phyloP scores from a whole-genome alignment of 2,329 filamentous ascomycete genomes.

The Atkinsonella hypoxylon region DNA sequence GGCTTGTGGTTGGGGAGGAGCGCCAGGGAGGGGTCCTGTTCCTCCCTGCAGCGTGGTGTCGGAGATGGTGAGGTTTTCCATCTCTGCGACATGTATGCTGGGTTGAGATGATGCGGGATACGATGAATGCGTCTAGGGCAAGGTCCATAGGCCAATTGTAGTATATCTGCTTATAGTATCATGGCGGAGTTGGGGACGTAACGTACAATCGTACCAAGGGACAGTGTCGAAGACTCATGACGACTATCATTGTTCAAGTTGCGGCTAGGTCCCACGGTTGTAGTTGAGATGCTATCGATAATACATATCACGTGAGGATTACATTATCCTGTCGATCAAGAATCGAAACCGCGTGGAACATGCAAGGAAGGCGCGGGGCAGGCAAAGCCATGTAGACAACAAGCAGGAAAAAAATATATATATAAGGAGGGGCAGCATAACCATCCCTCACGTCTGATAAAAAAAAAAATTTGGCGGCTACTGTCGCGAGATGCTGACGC shows the following conservation, averaged over 20 bases:
- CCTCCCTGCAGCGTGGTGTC: conserved; percentile 33
- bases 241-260: neutral
- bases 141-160: neutral
- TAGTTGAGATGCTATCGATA: conserved; percentile 5
- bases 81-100: conserved; percentile 20
- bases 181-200: neutral
- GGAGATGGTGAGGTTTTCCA: conserved; percentile 43
- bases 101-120: conserved; percentile 5
- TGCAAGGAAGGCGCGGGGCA: conserved; percentile 5
- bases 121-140: neutral
- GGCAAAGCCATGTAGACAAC: neutral
- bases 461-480: neutral
- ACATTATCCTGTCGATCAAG: neutral
- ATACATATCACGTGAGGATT: neutral
- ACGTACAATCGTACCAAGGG: neutral
- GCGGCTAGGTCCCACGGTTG: neutral
- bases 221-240: neutral
- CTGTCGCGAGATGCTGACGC: neutral
- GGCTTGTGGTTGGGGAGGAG: conserved; percentile 25
- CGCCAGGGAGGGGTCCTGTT: conserved; percentile 17
- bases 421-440: conserved; percentile 9
- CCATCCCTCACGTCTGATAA: neutral
- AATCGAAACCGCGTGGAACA: conserved; percentile 5
- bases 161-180: neutral
- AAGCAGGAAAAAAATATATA: conserved; percentile 1